These are phyloP conservation scores for Omphalotus olearius DNA, from an alignment of 1,284 basidiomycete species.

Conservation along the genomic window DNA sequence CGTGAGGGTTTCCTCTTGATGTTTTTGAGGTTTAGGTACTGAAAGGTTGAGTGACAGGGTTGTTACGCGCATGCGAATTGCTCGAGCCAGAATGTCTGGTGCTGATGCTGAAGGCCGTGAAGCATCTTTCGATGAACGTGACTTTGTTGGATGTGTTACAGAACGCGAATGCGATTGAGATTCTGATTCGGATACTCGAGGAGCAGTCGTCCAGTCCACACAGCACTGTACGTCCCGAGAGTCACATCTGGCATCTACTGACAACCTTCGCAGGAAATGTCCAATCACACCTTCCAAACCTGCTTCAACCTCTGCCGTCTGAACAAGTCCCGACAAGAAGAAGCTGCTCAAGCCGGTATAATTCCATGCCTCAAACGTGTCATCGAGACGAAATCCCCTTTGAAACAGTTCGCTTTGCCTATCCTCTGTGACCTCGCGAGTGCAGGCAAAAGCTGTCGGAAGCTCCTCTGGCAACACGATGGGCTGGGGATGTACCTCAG, in stretches of 20 bases:
- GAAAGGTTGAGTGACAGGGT: slow-evolving; percentile 42
- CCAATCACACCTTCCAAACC: slow-evolving; percentile 91
- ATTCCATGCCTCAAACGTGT: slow-evolving; percentile 88
- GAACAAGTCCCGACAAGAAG: slow-evolving; percentile 92
- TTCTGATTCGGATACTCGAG: slow-evolving; percentile 80
- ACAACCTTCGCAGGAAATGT: slow-evolving; percentile 77
- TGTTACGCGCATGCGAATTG: slow-evolving; percentile 80
- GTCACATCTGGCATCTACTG: neutral
- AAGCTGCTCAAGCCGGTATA: slow-evolving; percentile 93
- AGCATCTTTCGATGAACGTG: slow-evolving; percentile 92
- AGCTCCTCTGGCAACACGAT: slow-evolving; percentile 85
- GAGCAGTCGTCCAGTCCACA: slow-evolving; percentile 78
- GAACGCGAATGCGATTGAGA: slow-evolving; percentile 93
- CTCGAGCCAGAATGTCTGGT: slow-evolving; percentile 84
- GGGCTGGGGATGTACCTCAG: slow-evolving; percentile 81
- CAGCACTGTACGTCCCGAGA: slow-evolving; percentile 75
- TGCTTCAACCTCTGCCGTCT: slow-evolving; percentile 94
- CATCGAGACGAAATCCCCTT: slow-evolving; percentile 81
- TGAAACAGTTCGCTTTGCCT: slow-evolving; percentile 95
- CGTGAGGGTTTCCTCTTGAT: slow-evolving; percentile 50
- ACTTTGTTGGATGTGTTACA: slow-evolving; percentile 89
- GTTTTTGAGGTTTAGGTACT: neutral
- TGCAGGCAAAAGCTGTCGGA: slow-evolving; percentile 88
- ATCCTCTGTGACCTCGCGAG: slow-evolving; percentile 94
- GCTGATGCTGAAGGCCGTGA: slow-evolving; percentile 90